Conservation (phyloP, 768 basidiomycete genomes). For the Russula sp. region DNA sequence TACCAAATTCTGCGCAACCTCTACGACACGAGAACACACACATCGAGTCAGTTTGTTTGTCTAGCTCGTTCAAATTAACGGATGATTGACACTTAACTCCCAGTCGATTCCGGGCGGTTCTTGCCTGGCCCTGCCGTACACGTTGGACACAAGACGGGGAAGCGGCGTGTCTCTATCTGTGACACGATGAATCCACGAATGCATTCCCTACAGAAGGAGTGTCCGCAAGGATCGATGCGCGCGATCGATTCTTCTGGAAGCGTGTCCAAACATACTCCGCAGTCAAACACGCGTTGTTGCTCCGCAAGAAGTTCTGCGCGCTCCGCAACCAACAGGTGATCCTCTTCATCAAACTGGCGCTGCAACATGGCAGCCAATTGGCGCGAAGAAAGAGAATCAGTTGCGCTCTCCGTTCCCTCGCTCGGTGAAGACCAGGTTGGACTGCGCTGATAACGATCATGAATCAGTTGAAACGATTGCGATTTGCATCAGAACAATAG, state of each 20-base stretch:
- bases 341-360: conserved; percentile 23
- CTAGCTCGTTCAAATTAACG: neutral
- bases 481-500: neutral
- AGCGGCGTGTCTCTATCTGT: conserved; percentile 52
- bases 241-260: conserved; percentile 44
- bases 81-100: conserved; percentile 34
- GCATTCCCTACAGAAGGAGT: conserved; percentile 56
- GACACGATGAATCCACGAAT: conserved; percentile 44
- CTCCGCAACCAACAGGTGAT: conserved; percentile 12
- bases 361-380: conserved; percentile 16
- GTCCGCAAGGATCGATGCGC: conserved; percentile 45
- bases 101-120: conserved; percentile 30
- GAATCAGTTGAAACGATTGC: neutral
- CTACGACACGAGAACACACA: neutral
- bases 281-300: conserved; percentile 41
- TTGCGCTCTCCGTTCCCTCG: neutral
- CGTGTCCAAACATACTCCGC: conserved; percentile 56
- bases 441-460: neutral
- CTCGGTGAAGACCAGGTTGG: neutral
- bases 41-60: neutral
- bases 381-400: neutral
- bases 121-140: conserved; percentile 42
- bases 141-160: conserved; percentile 59
- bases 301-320: conserved; percentile 15
- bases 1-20: conserved; percentile 34